Evolutionary conservation across 176 grass and related monocot species (phyloP).

Genomic region (Musa beccarii): DNA sequence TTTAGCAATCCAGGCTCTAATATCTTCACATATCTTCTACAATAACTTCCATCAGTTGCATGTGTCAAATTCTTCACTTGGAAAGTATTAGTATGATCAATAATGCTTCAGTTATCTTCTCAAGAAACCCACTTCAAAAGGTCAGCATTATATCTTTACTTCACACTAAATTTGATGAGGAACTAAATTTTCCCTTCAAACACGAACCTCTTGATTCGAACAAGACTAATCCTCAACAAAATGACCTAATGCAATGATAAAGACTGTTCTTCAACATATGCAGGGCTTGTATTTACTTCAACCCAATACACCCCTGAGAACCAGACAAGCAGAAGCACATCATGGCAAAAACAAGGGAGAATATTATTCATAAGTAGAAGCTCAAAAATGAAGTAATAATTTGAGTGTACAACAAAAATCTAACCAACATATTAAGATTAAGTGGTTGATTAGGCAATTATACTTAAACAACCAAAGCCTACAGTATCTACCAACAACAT

Average conservation of each 20-base stretch:
- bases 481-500: too few species aligned
- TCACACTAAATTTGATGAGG: constrained; percentile 53
- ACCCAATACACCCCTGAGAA: constrained; percentile 54
- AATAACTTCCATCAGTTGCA: constrained; percentile 39
- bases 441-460: too few species aligned
- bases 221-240: constrained; percentile 65
- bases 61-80: constrained; percentile 55
- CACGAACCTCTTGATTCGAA: constrained; percentile 54
- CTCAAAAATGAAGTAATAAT: not conserved
- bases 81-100: constrained; percentile 44
- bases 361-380: constrained; percentile 5
- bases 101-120: constrained; percentile 76
- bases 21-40: constrained; percentile 41
- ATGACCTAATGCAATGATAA: constrained; percentile 56
- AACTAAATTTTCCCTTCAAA: constrained; percentile 65
- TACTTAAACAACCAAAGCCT: too few species aligned
- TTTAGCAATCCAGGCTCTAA: constrained; percentile 48
- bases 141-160: constrained; percentile 49
- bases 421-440: too few species aligned
- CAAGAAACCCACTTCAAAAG: constrained; percentile 31
- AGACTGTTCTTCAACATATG: constrained; percentile 44
- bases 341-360: not conserved
- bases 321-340: not conserved
- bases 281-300: constrained; percentile 63
- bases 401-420: not conserved